Evolutionary conservation across 2,329 filamentous ascomycete species (phyloP).

Genomic region (Colletotrichum sp.): DNA sequence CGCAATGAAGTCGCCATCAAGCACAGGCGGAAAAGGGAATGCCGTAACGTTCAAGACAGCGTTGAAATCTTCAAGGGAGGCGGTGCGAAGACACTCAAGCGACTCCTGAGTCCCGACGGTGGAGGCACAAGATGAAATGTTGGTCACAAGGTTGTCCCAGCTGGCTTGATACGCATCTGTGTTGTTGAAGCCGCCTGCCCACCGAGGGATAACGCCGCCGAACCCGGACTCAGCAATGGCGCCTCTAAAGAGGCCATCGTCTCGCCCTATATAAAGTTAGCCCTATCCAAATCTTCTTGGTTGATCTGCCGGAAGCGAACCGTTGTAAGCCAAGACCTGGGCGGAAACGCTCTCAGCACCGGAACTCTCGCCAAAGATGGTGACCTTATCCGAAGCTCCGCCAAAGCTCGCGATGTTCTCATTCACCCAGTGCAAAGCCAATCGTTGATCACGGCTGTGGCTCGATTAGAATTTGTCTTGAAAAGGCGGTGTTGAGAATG

Average conservation of each 20-base stretch:
- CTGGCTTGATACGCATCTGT: slow-evolving; percentile 28
- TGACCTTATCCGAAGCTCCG: slow-evolving; percentile 49
- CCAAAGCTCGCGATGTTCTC: slow-evolving; percentile 51
- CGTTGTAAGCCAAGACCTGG: slow-evolving; percentile 53
- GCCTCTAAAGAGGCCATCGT: slow-evolving; percentile 56
- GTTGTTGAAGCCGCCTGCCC: slow-evolving; percentile 31
- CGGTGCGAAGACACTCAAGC: slow-evolving; percentile 30
- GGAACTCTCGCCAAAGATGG: slow-evolving; percentile 56
- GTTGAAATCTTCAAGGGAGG: slow-evolving; percentile 32
- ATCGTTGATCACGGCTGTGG: slow-evolving; percentile 43
- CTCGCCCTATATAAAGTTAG: slow-evolving; percentile 31
- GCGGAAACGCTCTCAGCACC: slow-evolving; percentile 50
- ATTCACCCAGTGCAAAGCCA: slow-evolving; percentile 52
- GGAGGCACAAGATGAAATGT: slow-evolving; percentile 28
- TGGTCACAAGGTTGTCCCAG: slow-evolving; percentile 31
- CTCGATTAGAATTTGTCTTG: neutral
- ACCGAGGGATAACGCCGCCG: slow-evolving; percentile 32
- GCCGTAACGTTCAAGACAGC: slow-evolving; percentile 17
- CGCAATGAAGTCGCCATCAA: slow-evolving; percentile 40
- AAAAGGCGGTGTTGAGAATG: neutral
- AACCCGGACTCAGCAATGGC: slow-evolving; percentile 56
- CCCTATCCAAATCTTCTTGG: neutral
- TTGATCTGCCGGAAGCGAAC: slow-evolving; percentile 22
- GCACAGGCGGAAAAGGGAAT: slow-evolving; percentile 26
- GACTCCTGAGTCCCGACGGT: slow-evolving; percentile 27